Evolutionary conservation across 1,139 yeast species (phyloP).

Genomic region (Saccharomyces hybrid): DNA sequence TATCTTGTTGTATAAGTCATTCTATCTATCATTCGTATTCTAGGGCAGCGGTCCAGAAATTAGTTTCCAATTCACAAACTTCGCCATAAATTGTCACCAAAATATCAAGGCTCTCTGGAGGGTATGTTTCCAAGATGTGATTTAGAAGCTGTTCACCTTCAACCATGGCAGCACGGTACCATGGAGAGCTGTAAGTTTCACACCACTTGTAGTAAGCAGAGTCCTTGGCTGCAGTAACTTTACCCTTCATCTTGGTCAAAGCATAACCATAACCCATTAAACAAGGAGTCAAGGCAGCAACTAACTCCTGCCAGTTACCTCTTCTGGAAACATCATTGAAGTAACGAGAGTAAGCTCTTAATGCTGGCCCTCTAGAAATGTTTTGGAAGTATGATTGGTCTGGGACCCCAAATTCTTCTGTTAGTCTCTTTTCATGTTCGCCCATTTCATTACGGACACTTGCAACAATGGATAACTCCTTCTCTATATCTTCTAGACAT

Average conservation of each 20-base stretch:
- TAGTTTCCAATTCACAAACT: constrained; percentile 52
- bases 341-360: constrained; percentile 54
- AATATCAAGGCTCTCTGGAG: constrained; percentile 40
- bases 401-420: constrained; percentile 37
- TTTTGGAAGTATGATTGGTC: constrained; percentile 35
- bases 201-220: constrained; percentile 51
- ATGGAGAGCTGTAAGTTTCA: constrained; percentile 49
- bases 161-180: constrained; percentile 47
- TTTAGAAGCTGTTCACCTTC: constrained; percentile 47
- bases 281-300: constrained; percentile 70
- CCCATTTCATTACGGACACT: constrained; percentile 51
- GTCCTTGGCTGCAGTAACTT: constrained; percentile 21
- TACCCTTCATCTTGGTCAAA: constrained; percentile 15
- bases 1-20: not conserved
- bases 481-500: constrained; percentile 42
- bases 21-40: constrained; percentile 8
- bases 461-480: constrained; percentile 46
- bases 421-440: constrained; percentile 48
- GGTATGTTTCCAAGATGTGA: constrained; percentile 32
- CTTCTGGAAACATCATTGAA: constrained; percentile 45
- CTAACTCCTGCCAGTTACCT: constrained; percentile 56
- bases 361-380: constrained; percentile 48
- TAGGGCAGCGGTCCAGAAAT: constrained; percentile 51
- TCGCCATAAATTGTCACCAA: constrained; percentile 51
- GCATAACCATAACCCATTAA: constrained; percentile 62